A percentile compares a stretch with the other conserved stretches of the same genome.
phyloP scores from a whole-genome alignment of 352 stramenopile species.

The Phytopythium helicoides region DNA sequence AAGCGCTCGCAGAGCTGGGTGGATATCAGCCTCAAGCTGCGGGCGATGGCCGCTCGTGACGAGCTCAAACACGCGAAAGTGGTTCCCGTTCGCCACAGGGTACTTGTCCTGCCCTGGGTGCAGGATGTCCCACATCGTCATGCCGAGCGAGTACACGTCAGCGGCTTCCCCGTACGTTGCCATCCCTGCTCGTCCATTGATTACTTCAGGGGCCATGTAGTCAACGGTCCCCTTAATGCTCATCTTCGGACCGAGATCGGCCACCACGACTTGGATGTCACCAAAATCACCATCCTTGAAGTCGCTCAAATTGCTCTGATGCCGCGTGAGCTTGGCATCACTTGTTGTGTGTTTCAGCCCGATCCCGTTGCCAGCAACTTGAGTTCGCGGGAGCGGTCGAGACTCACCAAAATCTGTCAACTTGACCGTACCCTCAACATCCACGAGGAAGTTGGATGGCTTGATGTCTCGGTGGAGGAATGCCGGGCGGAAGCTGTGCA shows the following conservation, averaged over 20 bases:
- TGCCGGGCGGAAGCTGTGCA: slow-evolving; percentile 69
- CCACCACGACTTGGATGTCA: slow-evolving; percentile 17
- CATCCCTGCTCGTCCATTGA: slow-evolving; percentile 49
- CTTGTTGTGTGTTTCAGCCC: slow-evolving; percentile 1
- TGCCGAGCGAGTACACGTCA: slow-evolving; percentile 70
- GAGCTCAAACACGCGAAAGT: slow-evolving; percentile 55
- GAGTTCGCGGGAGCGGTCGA: slow-evolving; percentile 34
- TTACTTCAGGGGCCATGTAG: slow-evolving; percentile 83
- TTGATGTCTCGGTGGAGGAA: slow-evolving; percentile 84
- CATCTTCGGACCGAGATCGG: slow-evolving; percentile 19
- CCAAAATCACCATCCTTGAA: slow-evolving; percentile 2
- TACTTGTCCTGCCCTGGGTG: slow-evolving; percentile 56
- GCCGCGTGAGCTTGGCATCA: background rate
- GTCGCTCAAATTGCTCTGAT: slow-evolving; percentile 5
- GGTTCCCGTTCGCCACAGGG: slow-evolving; percentile 37
- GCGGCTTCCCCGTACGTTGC: slow-evolving; percentile 60
- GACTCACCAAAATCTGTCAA: slow-evolving; percentile 77
- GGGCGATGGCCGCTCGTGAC: slow-evolving; percentile 50
- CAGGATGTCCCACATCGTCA: slow-evolving; percentile 76
- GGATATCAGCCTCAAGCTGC: slow-evolving; percentile 27
- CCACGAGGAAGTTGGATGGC: slow-evolving; percentile 70
- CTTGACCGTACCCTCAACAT: slow-evolving; percentile 52
- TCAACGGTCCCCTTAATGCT: slow-evolving; percentile 68
- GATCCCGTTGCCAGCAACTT: slow-evolving; percentile 28
- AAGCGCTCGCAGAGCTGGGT: slow-evolving; percentile 33